Percentiles rank a stretch among this genome's conserved stretches.
phyloP scores from a whole-genome alignment of 2,329 filamentous ascomycete genomes.

The Graphiopsis chlorocephala region DNA sequence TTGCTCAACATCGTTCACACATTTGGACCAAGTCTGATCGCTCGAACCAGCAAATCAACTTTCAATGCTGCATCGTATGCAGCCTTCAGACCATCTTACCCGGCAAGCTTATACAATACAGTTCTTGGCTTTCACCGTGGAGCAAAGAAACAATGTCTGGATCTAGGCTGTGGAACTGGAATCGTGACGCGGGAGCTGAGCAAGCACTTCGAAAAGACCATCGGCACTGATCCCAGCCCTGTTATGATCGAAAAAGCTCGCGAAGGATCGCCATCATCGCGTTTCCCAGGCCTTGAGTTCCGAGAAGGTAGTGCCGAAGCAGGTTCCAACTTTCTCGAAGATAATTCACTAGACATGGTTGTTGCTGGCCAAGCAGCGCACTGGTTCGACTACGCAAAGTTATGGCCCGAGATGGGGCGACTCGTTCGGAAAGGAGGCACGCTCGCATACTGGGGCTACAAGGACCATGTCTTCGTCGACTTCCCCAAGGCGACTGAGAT shows the following conservation, averaged over 20 bases:
- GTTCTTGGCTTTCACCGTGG: slow-evolving; percentile 55
- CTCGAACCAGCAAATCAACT: slow-evolving; percentile 47
- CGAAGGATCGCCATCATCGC: slow-evolving; percentile 21
- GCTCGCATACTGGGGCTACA: slow-evolving; percentile 66
- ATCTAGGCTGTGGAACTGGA: slow-evolving; percentile 65
- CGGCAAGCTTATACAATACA: slow-evolving; percentile 52
- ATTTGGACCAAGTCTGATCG: not conserved
- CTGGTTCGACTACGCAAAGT: slow-evolving; percentile 60
- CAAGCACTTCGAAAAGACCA: slow-evolving; percentile 50
- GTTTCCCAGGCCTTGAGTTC: slow-evolving; percentile 48
- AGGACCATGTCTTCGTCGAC: slow-evolving; percentile 59
- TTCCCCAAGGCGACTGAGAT: slow-evolving; percentile 52
- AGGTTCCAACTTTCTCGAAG: slow-evolving; percentile 47
- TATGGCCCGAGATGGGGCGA: slow-evolving; percentile 56
- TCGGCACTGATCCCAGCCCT: slow-evolving; percentile 57
- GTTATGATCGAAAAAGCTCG: slow-evolving; percentile 50
- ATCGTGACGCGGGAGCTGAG: slow-evolving; percentile 55
- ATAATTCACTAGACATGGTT: slow-evolving; percentile 52
- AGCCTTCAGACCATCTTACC: slow-evolving; percentile 59
- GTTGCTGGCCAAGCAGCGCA: slow-evolving; percentile 59
- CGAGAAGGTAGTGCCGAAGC: slow-evolving; percentile 54
- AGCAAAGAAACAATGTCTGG: slow-evolving; percentile 44
- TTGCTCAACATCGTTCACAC: not conserved
- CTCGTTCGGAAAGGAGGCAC: slow-evolving; percentile 56
- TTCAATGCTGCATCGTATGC: slow-evolving; percentile 60